Conservation (phyloP, 2,329 filamentous ascomycete species). For the Byssoonygena ceratinophila region DNA sequence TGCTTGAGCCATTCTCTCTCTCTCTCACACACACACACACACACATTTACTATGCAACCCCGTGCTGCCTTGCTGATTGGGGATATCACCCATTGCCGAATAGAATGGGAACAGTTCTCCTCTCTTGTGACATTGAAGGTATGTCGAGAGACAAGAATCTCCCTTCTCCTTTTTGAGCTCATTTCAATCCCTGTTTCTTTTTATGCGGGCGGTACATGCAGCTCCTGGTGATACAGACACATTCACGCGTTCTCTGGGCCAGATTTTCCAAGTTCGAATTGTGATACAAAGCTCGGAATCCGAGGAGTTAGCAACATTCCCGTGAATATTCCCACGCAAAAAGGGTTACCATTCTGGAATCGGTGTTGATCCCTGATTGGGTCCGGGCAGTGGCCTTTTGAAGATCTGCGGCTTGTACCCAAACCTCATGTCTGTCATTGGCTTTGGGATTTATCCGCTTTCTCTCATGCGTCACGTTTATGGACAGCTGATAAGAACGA, state of each 20-base stretch:
- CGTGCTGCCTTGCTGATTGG: constrained; percentile 38
- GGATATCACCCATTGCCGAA: constrained; percentile 33
- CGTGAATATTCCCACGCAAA: neutral
- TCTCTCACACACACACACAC: no score
- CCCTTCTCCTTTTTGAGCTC: neutral
- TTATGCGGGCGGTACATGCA: neutral
- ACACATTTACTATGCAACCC: constrained; percentile 24
- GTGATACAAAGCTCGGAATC: constrained; percentile 7
- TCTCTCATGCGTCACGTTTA: neutral
- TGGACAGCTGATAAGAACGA: neutral
- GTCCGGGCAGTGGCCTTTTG: neutral
- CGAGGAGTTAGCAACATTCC: neutral
- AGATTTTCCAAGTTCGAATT: neutral
- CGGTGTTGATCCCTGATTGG: constrained; percentile 1
- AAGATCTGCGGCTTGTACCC: neutral
- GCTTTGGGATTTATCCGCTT: constrained; percentile 1
- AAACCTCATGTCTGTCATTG: neutral
- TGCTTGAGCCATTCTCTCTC: no score
- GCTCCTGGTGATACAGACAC: constrained; percentile 2
- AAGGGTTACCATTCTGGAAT: neutral
- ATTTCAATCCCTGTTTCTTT: neutral
- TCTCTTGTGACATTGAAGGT: constrained; percentile 36
- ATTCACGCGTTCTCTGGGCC: constrained; percentile 6
- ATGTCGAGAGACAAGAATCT: constrained; percentile 1
- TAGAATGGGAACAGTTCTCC: constrained; percentile 36